Evolutionary conservation across 441 rosid genomes (phyloP).

Genomic region (Syzygium malaccense): DNA sequence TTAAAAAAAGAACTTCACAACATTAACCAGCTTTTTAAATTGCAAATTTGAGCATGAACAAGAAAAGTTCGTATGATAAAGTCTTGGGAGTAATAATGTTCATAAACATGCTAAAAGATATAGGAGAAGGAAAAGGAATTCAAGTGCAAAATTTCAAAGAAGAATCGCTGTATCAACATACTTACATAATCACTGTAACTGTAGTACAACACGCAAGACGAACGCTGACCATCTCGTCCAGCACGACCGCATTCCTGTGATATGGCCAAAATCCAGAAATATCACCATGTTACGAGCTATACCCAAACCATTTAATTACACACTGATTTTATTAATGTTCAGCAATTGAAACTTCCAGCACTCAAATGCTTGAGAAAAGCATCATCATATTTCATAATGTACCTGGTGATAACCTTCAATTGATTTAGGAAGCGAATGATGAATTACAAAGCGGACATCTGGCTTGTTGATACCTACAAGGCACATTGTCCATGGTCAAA

Average conservation of each 20-base stretch:
- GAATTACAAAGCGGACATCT: slow-evolving; percentile 95
- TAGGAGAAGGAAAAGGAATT: not conserved
- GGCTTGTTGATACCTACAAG: slow-evolving; percentile 93
- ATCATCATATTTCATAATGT: not conserved
- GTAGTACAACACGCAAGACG: slow-evolving; percentile 91
- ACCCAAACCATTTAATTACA: not conserved
- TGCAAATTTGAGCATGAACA: not conserved
- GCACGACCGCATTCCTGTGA: slow-evolving; percentile 97
- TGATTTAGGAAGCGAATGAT: slow-evolving; percentile 95
- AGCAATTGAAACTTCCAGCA: not conserved
- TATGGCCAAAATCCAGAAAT: not conserved
- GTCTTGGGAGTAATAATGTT: not conserved
- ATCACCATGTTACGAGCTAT: not conserved
- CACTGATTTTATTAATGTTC: not conserved
- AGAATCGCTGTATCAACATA: not conserved
- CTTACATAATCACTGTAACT: slow-evolving; percentile 93
- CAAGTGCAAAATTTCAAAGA: not conserved
- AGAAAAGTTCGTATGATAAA: not conserved
- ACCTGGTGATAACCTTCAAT: slow-evolving; percentile 99
- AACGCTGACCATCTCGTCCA: slow-evolving; percentile 90
- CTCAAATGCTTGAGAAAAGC: not conserved
- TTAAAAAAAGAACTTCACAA: not conserved
- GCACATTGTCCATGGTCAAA: slow-evolving; percentile 4
- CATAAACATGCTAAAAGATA: not conserved
- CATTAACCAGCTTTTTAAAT: not conserved